These are phyloP conservation scores for Aspergillus melleus DNA, from an alignment of 2,329 filamentous ascomycete genomes.

Conservation along the genomic window DNA sequence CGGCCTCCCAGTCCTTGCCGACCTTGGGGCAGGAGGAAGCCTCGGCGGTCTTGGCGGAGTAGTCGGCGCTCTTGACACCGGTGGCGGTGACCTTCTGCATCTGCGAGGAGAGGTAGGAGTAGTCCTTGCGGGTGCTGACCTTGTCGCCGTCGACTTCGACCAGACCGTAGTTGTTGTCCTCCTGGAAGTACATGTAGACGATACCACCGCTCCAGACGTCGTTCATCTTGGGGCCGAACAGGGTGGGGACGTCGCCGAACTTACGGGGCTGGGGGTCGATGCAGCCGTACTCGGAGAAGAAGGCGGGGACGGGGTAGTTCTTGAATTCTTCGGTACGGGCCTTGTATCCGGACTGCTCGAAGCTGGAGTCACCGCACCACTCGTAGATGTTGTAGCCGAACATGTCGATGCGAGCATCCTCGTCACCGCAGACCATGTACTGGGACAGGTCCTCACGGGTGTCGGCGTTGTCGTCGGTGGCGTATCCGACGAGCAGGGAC, in stretches of 20 bases:
- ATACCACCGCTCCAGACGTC: constrained; percentile 91
- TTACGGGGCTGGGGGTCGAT: constrained; percentile 70
- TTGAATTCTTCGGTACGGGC: constrained; percentile 82
- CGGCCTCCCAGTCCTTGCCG: constrained; percentile 67
- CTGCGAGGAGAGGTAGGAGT: constrained; percentile 67
- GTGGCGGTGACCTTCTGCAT: constrained; percentile 68
- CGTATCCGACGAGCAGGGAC: constrained; percentile 85
- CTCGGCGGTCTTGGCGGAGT: constrained; percentile 72
- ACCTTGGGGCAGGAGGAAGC: constrained; percentile 69
- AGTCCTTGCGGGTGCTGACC: constrained; percentile 72
- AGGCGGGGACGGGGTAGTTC: constrained; percentile 88
- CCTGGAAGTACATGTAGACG: constrained; percentile 98
- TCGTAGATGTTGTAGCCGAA: constrained; percentile 99
- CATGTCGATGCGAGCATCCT: constrained; percentile 77
- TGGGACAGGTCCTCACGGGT: constrained; percentile 80
- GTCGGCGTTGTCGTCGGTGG: constrained; percentile 85
- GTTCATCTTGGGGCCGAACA: constrained; percentile 81
- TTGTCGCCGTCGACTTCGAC: constrained; percentile 63
- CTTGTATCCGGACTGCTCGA: constrained; percentile 74
- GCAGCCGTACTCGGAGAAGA: constrained; percentile 99
- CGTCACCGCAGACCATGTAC: constrained; percentile 88
- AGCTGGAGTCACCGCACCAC: constrained; percentile 88
- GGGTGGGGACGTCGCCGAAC: constrained; percentile 80
- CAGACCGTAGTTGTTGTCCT: constrained; percentile 76
- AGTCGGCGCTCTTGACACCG: constrained; percentile 64